These are phyloP conservation scores for Candida glaebosa DNA, from an alignment of 805 yeast species.

Conservation along the genomic window DNA sequence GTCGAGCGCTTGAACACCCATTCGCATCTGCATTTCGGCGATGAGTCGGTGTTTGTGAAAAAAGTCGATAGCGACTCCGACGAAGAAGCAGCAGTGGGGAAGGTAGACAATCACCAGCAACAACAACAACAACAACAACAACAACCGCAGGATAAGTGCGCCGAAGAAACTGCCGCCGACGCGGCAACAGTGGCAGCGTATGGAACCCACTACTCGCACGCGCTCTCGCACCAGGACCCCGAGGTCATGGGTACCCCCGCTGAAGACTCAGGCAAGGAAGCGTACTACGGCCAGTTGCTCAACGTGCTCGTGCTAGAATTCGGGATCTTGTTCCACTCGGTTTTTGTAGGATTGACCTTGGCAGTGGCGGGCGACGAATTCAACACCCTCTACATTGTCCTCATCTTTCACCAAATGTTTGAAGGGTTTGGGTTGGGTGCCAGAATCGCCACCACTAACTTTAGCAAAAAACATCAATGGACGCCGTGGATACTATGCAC, in stretches of 20 bases:
- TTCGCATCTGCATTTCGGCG: constrained; percentile 54
- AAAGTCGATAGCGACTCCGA: constrained; percentile 9
- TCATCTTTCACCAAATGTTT: constrained; percentile 72
- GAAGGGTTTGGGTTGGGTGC: constrained; percentile 87
- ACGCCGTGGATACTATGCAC: constrained; percentile 60
- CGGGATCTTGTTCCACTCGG: constrained; percentile 80
- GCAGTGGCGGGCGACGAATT: constrained; percentile 80
- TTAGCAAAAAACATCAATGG: constrained; percentile 18
- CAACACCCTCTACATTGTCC: constrained; percentile 65
- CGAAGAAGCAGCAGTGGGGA: constrained; percentile 11
- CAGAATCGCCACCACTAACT: constrained; percentile 41
- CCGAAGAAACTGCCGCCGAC: not conserved
- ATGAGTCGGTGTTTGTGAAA: constrained; percentile 28
- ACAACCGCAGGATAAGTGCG: constrained; percentile 12
- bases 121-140: constrained; percentile 7
- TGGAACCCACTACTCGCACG: constrained; percentile 45
- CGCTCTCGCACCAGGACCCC: constrained; percentile 43
- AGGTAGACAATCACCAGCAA: too few species aligned
- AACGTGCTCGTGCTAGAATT: constrained; percentile 56
- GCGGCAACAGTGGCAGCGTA: constrained; percentile 14
- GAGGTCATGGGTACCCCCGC: constrained; percentile 37
- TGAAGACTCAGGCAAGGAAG: constrained; percentile 34
- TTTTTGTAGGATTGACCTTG: constrained; percentile 73
- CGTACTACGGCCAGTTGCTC: constrained; percentile 53
- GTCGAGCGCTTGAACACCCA: constrained; percentile 19